These are phyloP conservation scores for Nannizziopsis barbatae DNA, from an alignment of 2,329 filamentous ascomycete genomes.

Conservation along the genomic window DNA sequence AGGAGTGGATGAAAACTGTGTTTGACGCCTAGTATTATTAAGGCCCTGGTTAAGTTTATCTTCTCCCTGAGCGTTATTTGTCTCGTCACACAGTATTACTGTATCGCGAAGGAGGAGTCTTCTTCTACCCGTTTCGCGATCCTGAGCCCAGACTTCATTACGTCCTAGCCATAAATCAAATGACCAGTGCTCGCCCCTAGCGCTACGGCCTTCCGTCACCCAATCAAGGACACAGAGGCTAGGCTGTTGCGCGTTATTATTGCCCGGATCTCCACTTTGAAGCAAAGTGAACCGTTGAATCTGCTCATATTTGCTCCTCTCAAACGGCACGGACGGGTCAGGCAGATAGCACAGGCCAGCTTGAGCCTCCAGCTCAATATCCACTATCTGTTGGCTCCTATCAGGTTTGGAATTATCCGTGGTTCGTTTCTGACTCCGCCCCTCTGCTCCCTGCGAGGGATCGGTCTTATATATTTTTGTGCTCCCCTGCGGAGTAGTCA, in stretches of 20 bases:
- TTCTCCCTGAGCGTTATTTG: constrained; percentile 28
- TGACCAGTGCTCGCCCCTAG: constrained; percentile 81
- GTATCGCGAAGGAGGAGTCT: constrained; percentile 76
- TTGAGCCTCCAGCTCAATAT: constrained; percentile 38
- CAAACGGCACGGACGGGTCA: constrained; percentile 88
- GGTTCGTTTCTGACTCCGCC: constrained; percentile 31
- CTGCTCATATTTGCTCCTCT: constrained; percentile 72
- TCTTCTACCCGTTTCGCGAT: constrained; percentile 32
- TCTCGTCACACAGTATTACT: constrained; percentile 56
- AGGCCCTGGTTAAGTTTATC: constrained; percentile 15
- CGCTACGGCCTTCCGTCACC: constrained; percentile 78
- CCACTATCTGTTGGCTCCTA: constrained; percentile 41
- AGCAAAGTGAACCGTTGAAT: constrained; percentile 60
- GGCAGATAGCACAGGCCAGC: constrained; percentile 58
- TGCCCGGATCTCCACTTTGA: constrained; percentile 3
- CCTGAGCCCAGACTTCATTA: constrained; percentile 58
- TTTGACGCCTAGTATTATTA: background rate
- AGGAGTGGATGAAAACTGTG: background rate
- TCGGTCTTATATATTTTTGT: constrained; percentile 91
- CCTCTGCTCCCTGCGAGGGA: constrained; percentile 20
- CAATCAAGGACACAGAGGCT: constrained; percentile 78
- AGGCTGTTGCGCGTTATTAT: constrained; percentile 24
- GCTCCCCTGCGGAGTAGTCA: constrained; percentile 57
- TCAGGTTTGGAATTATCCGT: constrained; percentile 18
- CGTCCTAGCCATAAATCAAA: constrained; percentile 66